Percentiles rank a stretch among this genome's conserved stretches.
phyloP scores from a whole-genome alignment of 768 basidiomycete species.

The Leucosporidium creatinivorum region DNA sequence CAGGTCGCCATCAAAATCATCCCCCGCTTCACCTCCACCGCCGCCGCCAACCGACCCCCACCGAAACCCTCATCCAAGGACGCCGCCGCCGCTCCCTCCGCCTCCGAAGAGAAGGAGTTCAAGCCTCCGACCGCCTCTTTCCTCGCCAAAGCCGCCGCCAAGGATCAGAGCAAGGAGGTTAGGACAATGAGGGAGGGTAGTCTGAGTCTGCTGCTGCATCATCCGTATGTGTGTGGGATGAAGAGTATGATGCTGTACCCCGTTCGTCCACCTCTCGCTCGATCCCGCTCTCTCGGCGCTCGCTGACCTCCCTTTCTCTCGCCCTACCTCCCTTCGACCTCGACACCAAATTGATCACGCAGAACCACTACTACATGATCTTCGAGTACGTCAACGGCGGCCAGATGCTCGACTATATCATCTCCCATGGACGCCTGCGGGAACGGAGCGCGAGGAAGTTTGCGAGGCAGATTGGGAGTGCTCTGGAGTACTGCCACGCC shows the following conservation, averaged over 20 bases:
- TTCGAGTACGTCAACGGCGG: conserved; percentile 98
- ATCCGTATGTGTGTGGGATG: conserved; percentile 99
- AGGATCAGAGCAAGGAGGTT: conserved; percentile 91
- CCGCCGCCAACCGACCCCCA: conserved; percentile 45
- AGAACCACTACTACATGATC: conserved; percentile 97
- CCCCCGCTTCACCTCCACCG: conserved; percentile 66
- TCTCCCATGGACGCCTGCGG: conserved; percentile 88
- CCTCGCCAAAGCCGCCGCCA: conserved; percentile 67
- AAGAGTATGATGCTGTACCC: conserved; percentile 96
- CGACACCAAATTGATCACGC: not conserved
- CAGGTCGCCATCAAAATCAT: conserved; percentile 99
- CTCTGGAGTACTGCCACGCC: conserved; percentile 91
- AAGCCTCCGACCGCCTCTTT: conserved; percentile 49
- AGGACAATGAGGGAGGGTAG: conserved; percentile 93
- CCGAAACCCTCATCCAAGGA: not conserved
- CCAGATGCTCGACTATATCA: conserved; percentile 99
- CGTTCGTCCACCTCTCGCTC: not conserved
- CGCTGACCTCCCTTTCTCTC: too few species aligned
- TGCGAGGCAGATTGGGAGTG: conserved; percentile 91
- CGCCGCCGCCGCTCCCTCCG: too few species aligned
- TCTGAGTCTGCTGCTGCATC: conserved; percentile 87
- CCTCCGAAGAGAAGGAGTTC: conserved; percentile 1
- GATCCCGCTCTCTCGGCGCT: not conserved
- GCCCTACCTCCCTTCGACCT: too few species aligned
- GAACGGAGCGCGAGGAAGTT: conserved; percentile 96